Evolutionary conservation across 2,329 filamentous ascomycete species (phyloP), one percentile per base, ranked within the genome.

Genomic region (Trichocomaceae sp.): DNA sequence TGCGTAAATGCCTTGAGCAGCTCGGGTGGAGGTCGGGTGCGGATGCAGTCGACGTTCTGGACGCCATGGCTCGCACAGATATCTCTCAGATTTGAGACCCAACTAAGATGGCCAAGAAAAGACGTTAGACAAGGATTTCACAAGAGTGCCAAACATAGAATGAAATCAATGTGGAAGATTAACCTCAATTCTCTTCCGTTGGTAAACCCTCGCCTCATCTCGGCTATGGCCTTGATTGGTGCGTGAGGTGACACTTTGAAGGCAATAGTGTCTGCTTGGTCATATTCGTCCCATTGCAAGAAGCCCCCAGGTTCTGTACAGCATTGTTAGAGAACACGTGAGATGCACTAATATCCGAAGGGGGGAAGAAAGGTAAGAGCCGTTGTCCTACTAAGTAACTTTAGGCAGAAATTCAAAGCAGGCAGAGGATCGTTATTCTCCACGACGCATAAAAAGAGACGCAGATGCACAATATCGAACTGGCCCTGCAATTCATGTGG

Each of bases 251-350:
- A 29, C 5, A 51, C n/a, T 35, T 45, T 33, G 17, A 31, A 51
- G 4, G 39, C n/a, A 1, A 44, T 45, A 9, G 39, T 51, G 23
- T 51, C 22, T 45, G 49, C 39, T 26, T 51, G 49, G 39, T 51
- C 49, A 29, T 51, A 51, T n/a, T 51, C 49, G 22, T 51, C 49
- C 49, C 49, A 51, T 29, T 51, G 49, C 23, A 51, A 33, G 20
- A 51, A 51, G 13, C 49, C 49, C 1, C 49, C 39, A 3, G 49
- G 49, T 7, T 51, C 49, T 51, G 23, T 3, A 19, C 8, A 33
- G 13, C 6, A 19, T 22, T 13, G 12, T 51, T 22, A 51, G 48
- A 12, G 15, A 19, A 13, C n/a, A 26, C 10, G 4, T 20, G 33
- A 41, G 29, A 35, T 12, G 33, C n/a, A 10, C 15, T 5, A 2